These are phyloP conservation scores for Pseudozyma thailandica DNA, from an alignment of 1,284 basidiomycete species.

Conservation along the genomic window DNA sequence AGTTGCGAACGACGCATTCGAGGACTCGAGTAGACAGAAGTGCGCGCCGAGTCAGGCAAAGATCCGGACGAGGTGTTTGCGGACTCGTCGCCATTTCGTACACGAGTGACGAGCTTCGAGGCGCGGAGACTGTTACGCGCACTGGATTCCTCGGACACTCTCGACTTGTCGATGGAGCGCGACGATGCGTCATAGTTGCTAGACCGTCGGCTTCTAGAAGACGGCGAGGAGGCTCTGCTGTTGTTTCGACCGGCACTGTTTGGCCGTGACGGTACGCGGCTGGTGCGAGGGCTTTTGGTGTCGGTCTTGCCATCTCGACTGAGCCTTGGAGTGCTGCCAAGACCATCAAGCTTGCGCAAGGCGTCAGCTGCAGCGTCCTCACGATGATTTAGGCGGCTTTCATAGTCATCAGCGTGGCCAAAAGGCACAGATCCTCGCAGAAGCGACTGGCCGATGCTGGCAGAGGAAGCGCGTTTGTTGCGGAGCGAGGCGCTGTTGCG, in stretches of 20 bases:
- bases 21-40: constrained; percentile 49
- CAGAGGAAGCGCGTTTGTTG: constrained; percentile 68
- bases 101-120: constrained; percentile 36
- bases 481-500: constrained; percentile 36
- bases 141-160: constrained; percentile 18
- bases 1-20: constrained; percentile 49
- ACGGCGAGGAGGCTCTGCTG: constrained; percentile 49
- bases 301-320: constrained; percentile 47
- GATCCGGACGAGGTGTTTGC: constrained; percentile 4
- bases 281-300: constrained; percentile 50
- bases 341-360: constrained; percentile 89
- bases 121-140: constrained; percentile 35
- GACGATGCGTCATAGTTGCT: constrained; percentile 42
- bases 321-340: constrained; percentile 73
- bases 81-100: constrained; percentile 24
- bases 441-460: constrained; percentile 70
- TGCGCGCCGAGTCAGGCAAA: constrained; percentile 18
- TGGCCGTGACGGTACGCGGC: constrained; percentile 46
- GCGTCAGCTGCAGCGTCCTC: constrained; percentile 88
- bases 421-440: constrained; percentile 59
- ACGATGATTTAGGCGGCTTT: constrained; percentile 66
- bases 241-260: constrained; percentile 45
- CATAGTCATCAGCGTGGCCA: constrained; percentile 51
- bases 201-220: constrained; percentile 37
- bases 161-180: constrained; percentile 36